Percentiles rank a stretch among this genome's conserved stretches.
Evolutionary conservation across 2,329 filamentous ascomycete genomes (phyloP).

Genomic region (Geosmithia putterillii): DNA sequence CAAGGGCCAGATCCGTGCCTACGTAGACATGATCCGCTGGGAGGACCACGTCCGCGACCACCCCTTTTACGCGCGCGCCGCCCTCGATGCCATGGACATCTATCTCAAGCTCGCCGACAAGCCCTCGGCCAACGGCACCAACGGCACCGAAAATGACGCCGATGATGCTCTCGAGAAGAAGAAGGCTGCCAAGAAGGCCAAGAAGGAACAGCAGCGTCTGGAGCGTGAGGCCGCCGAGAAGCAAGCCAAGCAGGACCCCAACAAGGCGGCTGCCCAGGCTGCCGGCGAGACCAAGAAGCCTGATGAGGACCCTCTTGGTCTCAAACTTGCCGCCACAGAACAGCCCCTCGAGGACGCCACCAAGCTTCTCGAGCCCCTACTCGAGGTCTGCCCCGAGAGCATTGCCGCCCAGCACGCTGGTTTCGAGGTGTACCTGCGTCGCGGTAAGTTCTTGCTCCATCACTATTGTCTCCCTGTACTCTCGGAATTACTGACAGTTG

Average conservation of each 20-base stretch:
- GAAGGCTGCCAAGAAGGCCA: constrained; percentile 83
- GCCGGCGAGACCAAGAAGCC: constrained; percentile 67
- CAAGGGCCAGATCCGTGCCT: constrained; percentile 90
- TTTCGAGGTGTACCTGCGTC: constrained; percentile 79
- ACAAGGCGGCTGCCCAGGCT: constrained; percentile 56
- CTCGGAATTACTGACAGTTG: neutral
- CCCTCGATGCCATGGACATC: constrained; percentile 66
- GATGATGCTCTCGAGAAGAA: constrained; percentile 60
- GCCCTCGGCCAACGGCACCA: constrained; percentile 52
- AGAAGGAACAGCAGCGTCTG: constrained; percentile 52
- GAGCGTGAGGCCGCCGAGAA: constrained; percentile 73
- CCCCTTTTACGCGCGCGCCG: constrained; percentile 80
- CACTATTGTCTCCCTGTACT: neutral
- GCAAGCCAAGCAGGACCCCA: constrained; percentile 69
- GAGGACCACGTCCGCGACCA: constrained; percentile 85
- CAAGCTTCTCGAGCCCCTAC: constrained; percentile 71
- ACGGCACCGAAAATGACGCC: constrained; percentile 37
- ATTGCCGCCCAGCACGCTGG: constrained; percentile 74
- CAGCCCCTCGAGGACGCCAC: constrained; percentile 77
- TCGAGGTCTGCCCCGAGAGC: constrained; percentile 72
- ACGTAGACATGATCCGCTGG: constrained; percentile 94
- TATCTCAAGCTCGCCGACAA: constrained; percentile 73
- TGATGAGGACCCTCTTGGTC: constrained; percentile 77
- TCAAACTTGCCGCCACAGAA: constrained; percentile 66
- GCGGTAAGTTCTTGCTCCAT: constrained; percentile 46